Conservation (phyloP, 495 filamentous ascomycete species). For the Talaromyces thailandensis region DNA sequence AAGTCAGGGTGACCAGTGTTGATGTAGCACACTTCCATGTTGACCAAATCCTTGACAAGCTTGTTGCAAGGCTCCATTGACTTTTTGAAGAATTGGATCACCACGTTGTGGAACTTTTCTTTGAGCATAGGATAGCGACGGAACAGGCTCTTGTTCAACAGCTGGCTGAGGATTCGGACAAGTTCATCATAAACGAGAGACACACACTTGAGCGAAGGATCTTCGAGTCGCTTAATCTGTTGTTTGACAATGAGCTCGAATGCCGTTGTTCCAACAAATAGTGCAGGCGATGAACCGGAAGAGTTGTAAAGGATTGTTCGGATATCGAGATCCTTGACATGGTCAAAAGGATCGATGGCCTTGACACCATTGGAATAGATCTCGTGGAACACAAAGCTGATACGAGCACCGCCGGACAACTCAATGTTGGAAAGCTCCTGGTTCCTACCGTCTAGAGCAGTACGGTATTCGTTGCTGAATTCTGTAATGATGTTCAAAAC, state of each 20-base stretch:
- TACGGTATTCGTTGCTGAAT: constrained; percentile 94
- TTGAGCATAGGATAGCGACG: constrained; percentile 86
- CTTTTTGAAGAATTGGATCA: constrained; percentile 95
- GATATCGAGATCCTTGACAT: constrained; percentile 96
- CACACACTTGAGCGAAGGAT: constrained; percentile 94
- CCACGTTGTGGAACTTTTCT: constrained; percentile 95
- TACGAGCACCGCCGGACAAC: constrained; percentile 92
- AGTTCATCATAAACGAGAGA: constrained; percentile 96
- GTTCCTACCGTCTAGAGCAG: constrained; percentile 93
- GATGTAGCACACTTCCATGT: constrained; percentile 95
- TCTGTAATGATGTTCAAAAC: constrained; percentile 98
- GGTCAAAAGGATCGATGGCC: constrained; percentile 94
- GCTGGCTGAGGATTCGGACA: constrained; percentile 85
- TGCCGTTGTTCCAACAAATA: constrained; percentile 95
- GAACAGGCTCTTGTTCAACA: constrained; percentile 83
- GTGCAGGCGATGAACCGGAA: constrained; percentile 89
- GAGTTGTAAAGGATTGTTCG: constrained; percentile 96
- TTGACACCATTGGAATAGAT: constrained; percentile 97
- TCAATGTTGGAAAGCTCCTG: constrained; percentile 90
- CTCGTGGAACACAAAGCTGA: constrained; percentile 99
- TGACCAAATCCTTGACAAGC: constrained; percentile 83
- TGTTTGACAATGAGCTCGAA: constrained; percentile 99
- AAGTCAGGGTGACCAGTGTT: constrained; percentile 99
- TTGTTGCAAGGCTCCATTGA: constrained; percentile 96
- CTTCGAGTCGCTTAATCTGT: constrained; percentile 93